phyloP scores from a whole-genome alignment of 768 basidiomycete genomes.

The Ramaria rubella region DNA sequence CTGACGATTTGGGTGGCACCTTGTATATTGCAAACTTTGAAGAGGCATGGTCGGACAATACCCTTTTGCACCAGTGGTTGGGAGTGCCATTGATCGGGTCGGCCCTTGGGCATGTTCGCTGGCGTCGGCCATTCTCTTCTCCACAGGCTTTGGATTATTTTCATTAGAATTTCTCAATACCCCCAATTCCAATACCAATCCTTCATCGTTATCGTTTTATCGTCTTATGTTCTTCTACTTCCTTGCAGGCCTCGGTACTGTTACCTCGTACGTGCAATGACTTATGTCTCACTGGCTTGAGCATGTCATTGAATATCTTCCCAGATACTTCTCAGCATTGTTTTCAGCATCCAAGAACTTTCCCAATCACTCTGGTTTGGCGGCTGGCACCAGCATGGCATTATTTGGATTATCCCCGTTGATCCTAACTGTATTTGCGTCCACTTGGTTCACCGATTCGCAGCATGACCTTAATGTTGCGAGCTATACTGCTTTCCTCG shows the following conservation, averaged over 20 bases:
- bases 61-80: constrained; percentile 63
- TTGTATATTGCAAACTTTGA: not conserved
- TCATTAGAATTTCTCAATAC: constrained; percentile 48
- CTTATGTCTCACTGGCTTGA: not conserved
- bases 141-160: constrained; percentile 55
- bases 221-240: constrained; percentile 53
- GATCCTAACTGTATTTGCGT: constrained; percentile 60
- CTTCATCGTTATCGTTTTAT: constrained; percentile 42
- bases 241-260: constrained; percentile 59
- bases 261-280: constrained; percentile 54
- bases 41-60: constrained; percentile 85
- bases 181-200: constrained; percentile 30
- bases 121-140: constrained; percentile 51
- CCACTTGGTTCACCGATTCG: constrained; percentile 48
- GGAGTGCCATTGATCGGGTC: constrained; percentile 57
- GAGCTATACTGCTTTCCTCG: constrained; percentile 51
- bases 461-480: constrained; percentile 38
- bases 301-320: constrained; percentile 19
- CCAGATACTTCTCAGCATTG: constrained; percentile 62
- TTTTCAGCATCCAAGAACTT: constrained; percentile 73
- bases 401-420: constrained; percentile 80
- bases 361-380: constrained; percentile 55
- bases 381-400: constrained; percentile 61
- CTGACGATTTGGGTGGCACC: constrained; percentile 6
- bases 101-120: constrained; percentile 68